These are phyloP conservation scores for Blastocystis sp. DNA, from an alignment of 352 stramenopile genomes.

Conservation along the genomic window DNA sequence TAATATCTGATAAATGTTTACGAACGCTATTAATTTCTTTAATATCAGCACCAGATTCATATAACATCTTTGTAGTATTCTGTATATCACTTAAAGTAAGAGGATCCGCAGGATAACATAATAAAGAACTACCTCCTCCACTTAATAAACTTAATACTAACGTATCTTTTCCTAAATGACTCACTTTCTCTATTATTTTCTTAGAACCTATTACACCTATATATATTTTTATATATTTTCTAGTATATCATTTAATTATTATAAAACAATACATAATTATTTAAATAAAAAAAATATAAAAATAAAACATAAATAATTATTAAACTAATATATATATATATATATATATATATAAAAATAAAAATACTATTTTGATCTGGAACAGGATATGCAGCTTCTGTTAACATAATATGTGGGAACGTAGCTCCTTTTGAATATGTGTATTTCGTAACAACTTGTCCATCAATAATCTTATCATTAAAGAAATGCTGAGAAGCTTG, in stretches of 20 bases:
- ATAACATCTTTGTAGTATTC: slow-evolving; percentile 35
- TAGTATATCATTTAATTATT: too few relatives aligned
- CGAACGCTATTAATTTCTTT: slow-evolving; percentile 43
- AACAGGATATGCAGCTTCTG: slow-evolving; percentile 39
- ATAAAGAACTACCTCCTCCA: slow-evolving; percentile 38
- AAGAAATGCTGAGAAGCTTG: slow-evolving; percentile 28
- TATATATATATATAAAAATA: too few relatives aligned
- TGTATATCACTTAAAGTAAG: slow-evolving; percentile 38
- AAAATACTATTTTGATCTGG: slow-evolving; percentile 39
- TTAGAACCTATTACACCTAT: too few relatives aligned
- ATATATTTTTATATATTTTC: too few relatives aligned
- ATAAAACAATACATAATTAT: too few relatives aligned
- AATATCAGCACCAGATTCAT: slow-evolving; percentile 39
- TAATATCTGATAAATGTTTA: slow-evolving; percentile 36
- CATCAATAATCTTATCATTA: slow-evolving; percentile 13
- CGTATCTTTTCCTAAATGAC: slow-evolving; percentile 7
- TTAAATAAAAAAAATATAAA: too few relatives aligned
- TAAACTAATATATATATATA: too few relatives aligned
- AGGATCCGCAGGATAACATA: slow-evolving; percentile 9
- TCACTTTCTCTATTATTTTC: slow-evolving; percentile 24
- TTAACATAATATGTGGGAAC: slow-evolving; percentile 18
- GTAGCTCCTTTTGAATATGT: slow-evolving; percentile 19
- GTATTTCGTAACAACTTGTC: slow-evolving; percentile 41
- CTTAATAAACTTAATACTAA: slow-evolving; percentile 40
- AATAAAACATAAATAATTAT: too few relatives aligned